phyloP scores from a whole-genome alignment of 2,329 filamentous ascomycete genomes.

The Fusarium illudens region DNA sequence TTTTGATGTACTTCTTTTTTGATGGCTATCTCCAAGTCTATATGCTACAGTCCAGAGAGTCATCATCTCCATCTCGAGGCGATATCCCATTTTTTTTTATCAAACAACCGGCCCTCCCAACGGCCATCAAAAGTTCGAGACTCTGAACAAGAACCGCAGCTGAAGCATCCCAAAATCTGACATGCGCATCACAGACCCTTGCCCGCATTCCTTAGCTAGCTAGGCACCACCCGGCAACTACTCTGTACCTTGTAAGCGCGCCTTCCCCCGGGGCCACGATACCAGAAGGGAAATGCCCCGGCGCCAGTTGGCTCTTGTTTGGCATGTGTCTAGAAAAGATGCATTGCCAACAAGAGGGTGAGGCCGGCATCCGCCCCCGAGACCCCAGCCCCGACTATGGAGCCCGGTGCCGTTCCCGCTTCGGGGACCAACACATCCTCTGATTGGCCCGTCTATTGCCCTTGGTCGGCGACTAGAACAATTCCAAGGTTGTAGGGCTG shows the following conservation, averaged over 20 bases:
- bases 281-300: neutral
- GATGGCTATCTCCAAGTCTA: neutral
- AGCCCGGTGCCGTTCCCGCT: neutral
- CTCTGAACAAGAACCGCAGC: neutral
- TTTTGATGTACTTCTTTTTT: neutral
- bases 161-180: slow-evolving; percentile 9
- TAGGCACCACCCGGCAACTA: neutral
- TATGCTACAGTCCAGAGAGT: neutral
- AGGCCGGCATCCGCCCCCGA: neutral
- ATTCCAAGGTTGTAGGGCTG: neutral
- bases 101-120: neutral
- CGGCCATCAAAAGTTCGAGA: neutral
- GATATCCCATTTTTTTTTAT: too few relatives aligned
- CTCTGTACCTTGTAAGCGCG: neutral
- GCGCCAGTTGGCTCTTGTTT: neutral
- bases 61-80: too few relatives aligned
- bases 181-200: neutral
- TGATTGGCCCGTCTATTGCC: neutral
- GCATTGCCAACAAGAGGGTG: neutral
- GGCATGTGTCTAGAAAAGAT: too few relatives aligned
- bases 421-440: neutral
- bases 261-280: neutral
- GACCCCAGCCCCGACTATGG: neutral
- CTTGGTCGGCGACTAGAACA: slow-evolving; percentile 1
- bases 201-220: neutral